Percentiles rank a stretch among this genome's conserved stretches.
Conservation (phyloP, 805 yeast species). For the Candida silvicultrix region DNA sequence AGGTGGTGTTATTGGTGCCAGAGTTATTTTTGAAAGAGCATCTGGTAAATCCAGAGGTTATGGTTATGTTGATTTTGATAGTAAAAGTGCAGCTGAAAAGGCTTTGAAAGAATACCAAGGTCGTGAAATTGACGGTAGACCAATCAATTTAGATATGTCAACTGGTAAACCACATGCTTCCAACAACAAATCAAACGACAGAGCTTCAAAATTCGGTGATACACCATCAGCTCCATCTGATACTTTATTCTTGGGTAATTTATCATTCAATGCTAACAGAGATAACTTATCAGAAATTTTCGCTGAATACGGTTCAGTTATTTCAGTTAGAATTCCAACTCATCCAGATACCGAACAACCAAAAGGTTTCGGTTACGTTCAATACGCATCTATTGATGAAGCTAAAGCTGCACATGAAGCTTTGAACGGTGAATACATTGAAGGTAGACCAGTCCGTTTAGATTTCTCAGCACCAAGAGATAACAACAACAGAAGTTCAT, state of each 20-base stretch:
- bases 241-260: conserved; percentile 93
- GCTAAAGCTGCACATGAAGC: conserved; percentile 86
- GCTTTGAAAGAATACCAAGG: conserved; percentile 86
- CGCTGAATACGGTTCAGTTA: conserved; percentile 71
- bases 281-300: conserved; percentile 71
- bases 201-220: conserved; percentile 91
- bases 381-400: conserved; percentile 79
- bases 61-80: conserved; percentile 93
- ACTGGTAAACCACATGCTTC: conserved; percentile 68
- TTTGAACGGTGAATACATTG: conserved; percentile 82
- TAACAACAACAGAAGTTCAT: conserved; percentile 27
- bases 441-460: conserved; percentile 89
- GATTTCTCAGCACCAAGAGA: conserved; percentile 93
- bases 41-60: conserved; percentile 94
- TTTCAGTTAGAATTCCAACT: conserved; percentile 93
- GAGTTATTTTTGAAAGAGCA: conserved; percentile 91
- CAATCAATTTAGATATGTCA: conserved; percentile 89
- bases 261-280: conserved; percentile 84
- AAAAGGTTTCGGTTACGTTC: conserved; percentile 98
- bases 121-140: conserved; percentile 94
- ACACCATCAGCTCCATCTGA: conserved; percentile 88
- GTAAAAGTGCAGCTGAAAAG: conserved; percentile 72
- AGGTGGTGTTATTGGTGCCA: conserved; percentile 82
- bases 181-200: conserved; percentile 50
- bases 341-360: conserved; percentile 99